Conservation (phyloP, 164 flowering plant species). For the Piper longum region DNA sequence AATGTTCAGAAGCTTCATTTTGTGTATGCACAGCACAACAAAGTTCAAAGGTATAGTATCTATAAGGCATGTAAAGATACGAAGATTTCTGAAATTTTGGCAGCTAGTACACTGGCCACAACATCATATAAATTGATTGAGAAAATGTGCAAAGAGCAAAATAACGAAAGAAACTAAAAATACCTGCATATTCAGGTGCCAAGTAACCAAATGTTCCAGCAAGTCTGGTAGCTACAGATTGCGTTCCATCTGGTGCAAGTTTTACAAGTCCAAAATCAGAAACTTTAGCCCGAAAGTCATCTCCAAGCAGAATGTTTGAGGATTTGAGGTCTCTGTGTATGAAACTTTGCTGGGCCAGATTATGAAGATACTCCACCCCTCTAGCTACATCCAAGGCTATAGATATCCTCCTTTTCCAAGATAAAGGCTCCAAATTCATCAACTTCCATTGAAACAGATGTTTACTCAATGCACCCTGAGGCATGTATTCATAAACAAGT, state of each 20-base stretch:
- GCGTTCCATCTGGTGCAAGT: constrained; percentile 40
- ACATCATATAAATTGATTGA: too few relatives aligned
- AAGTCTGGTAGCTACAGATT: constrained; percentile 34
- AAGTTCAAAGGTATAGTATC: too few relatives aligned
- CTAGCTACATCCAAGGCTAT: constrained; percentile 2
- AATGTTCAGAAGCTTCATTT: too few relatives aligned
- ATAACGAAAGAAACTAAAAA: background rate
- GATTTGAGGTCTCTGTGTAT: constrained; percentile 46
- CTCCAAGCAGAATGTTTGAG: constrained; percentile 38
- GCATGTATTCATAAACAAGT: too few relatives aligned
- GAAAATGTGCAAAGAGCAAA: background rate
- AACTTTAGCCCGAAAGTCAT: constrained; percentile 45
- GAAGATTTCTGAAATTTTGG: too few relatives aligned
- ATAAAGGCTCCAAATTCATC: too few relatives aligned
- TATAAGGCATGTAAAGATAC: too few relatives aligned
- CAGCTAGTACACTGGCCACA: too few relatives aligned
- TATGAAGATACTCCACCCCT: constrained; percentile 44
- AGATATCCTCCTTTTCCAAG: too few relatives aligned
- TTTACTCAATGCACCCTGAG: too few relatives aligned
- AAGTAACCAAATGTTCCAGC: constrained; percentile 57
- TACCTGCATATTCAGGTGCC: constrained; percentile 52
- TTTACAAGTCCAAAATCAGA: constrained; percentile 46
- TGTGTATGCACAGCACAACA: too few relatives aligned
- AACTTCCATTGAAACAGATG: too few relatives aligned
- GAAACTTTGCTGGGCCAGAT: constrained; percentile 47